These are phyloP conservation scores for Penicillium bialowiezense DNA, from an alignment of 495 filamentous ascomycete genomes.

Conservation along the genomic window DNA sequence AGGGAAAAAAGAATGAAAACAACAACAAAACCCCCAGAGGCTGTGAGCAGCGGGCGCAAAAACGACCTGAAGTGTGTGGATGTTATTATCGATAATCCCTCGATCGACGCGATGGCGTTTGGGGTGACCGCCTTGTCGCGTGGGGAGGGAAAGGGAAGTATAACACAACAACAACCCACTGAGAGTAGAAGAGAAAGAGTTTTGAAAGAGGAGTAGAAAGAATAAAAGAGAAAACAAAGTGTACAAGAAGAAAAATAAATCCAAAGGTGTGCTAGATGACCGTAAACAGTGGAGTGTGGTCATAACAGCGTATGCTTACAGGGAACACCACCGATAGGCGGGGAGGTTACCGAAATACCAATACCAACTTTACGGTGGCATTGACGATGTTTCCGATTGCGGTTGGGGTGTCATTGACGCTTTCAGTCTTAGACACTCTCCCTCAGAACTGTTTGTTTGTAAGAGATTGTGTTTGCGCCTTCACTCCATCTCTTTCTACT, in stretches of 20 bases:
- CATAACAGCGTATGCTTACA: conserved; percentile 17
- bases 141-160: conserved; percentile 16
- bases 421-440: no score
- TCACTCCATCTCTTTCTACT: no score
- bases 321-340: not conserved
- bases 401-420: conserved; percentile 4
- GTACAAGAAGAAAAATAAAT: conserved; percentile 8
- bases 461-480: no score
- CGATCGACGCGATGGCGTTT: conserved; percentile 34
- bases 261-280: conserved; percentile 16
- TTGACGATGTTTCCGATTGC: conserved; percentile 30
- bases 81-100: conserved; percentile 36
- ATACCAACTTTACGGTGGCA: conserved; percentile 23
- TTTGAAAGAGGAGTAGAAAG: conserved; percentile 3
- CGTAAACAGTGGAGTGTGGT: conserved; percentile 27
- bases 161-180: not conserved
- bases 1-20: conserved; percentile 3
- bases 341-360: conserved; percentile 17
- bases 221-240: conserved; percentile 8
- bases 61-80: conserved; percentile 16
- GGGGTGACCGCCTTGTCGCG: conserved; percentile 35
- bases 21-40: conserved; percentile 1
- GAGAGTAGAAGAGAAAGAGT: not conserved
- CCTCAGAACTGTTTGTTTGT: no score
- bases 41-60: no score